Evolutionary conservation across 768 basidiomycete genomes (phyloP).

Genomic region (Candolleomyces aberdarensis): DNA sequence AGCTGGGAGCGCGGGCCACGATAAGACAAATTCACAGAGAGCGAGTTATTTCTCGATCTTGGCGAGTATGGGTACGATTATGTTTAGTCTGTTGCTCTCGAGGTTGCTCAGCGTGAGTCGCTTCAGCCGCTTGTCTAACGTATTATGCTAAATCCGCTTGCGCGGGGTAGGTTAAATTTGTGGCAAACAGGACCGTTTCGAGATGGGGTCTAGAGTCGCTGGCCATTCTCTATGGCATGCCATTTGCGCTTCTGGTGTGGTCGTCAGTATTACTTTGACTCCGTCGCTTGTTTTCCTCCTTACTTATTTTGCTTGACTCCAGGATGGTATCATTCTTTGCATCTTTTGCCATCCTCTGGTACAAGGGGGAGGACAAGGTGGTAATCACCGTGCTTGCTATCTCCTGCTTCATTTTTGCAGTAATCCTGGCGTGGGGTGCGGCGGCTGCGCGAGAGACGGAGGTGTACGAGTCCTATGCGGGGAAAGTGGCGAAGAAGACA

Average conservation of each 20-base stretch:
- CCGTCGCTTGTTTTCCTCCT: background rate
- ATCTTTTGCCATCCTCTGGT: slow-evolving; percentile 21
- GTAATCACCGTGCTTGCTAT: slow-evolving; percentile 14
- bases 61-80: slow-evolving; percentile 12
- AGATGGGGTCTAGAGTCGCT: slow-evolving; percentile 8
- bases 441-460: slow-evolving; percentile 13
- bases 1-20: background rate
- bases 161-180: slow-evolving; percentile 1
- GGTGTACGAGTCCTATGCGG: no score
- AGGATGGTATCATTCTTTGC: slow-evolving; percentile 22
- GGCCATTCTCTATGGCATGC: slow-evolving; percentile 11
- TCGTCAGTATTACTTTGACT: slow-evolving; percentile 3
- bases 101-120: slow-evolving; percentile 12
- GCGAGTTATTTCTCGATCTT: slow-evolving; percentile 13
- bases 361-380: slow-evolving; percentile 10
- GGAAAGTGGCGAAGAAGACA: no score
- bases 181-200: slow-evolving; percentile 9
- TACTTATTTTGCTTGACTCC: background rate
- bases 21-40: slow-evolving; percentile 8
- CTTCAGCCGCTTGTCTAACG: slow-evolving; percentile 15
- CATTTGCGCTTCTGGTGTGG: slow-evolving; percentile 10
- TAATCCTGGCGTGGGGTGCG: slow-evolving; percentile 18
- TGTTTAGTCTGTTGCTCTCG: slow-evolving; percentile 8
- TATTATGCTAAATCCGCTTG: background rate
- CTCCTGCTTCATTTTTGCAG: slow-evolving; percentile 9